Evolutionary conservation across 441 rosid genomes (phyloP), one percentile per base, ranked within the genome.

Genomic region (Dalechampia spathulata): DNA sequence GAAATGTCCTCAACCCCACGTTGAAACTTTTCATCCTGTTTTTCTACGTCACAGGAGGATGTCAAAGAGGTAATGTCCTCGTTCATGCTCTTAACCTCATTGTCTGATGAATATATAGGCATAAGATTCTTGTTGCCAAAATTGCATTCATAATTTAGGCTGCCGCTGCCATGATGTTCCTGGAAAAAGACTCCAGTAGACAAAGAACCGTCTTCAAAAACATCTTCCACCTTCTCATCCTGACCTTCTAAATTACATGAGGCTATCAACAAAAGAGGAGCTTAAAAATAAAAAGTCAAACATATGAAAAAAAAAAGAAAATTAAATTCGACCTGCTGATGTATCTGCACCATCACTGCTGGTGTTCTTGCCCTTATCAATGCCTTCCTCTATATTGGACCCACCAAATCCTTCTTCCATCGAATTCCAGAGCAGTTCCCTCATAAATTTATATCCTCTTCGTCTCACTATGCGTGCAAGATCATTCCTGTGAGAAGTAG

Each of bases 401-500:
- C 47, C 78, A 27, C 68, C 70, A 58, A 17, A n/a, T 43, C 73
- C 75, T 46, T 58, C 61, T 25, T 55, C 23, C 1, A 51, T 46
- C 13, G 81, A 76, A 64, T 70, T 69, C 3, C 70, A 69, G 69
- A 89, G 82, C 72, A 92, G 86, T 62, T 81, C 82, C 45, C 57
- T 58, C 11, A 89, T 60, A 51, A 75, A 60, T 72, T 82, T 89
- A 59, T 89, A 85, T 32, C 98, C 98, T 67, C 98, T 84, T 65
- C 98, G 66, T 70, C 96, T 73, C 41, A 88, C 87, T 67, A 92
- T 52, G 71, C 85, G 69, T 30, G 95, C 96, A 71, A 92, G 92
- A 74, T 92, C 96, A 71, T 48, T 82, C 80, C 99, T 92, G 66
- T 20, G 49, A 15, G 51, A 52, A 4, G 68, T 62, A 61, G 10